Evolutionary conservation across 805 yeast genomes (phyloP), one percentile per base, ranked within the genome.

Genomic region (Kluyveromyces starmeri): DNA sequence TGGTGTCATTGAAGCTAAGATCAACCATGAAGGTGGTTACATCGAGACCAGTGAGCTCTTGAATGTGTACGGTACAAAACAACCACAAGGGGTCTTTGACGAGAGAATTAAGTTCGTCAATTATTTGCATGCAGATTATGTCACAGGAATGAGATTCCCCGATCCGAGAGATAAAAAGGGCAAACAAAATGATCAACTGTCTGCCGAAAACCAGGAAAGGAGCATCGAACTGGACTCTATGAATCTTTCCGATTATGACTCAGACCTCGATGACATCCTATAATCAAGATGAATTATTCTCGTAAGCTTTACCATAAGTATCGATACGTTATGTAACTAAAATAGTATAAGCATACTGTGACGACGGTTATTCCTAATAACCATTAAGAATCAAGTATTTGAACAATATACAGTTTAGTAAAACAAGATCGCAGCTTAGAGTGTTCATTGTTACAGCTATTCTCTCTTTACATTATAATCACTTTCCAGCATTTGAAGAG

Each of bases 141-240:
- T 89, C 39, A 83, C 84, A 62, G 85, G 95, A 7, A 85, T 92
- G 96, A 75, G 96, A 50, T 92, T 84, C 61, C 95, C 96, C 7
- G 63, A 59, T 20, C 53, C 51, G 39, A 50, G 45, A 30, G 51
- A 54, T 31, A 39, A 39, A 26, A 47, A 46, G 20, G 31, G 29
- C 12, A 46, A 41, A n/a, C 15, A 19, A 8, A 42, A 40, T 30
- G 42, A 44, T 19, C 34, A 37, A 14, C 38, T 44, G 17, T 44
- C 45, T 14, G 41, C 42, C 13, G 51, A 42, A 14, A 47, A 48
- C 10, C 41, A 41, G 7, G 35, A 43, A 20, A 48, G 46, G 34
- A 48, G 44, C 8, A 44, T 44, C 15, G 33, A 50, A 23, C 36
- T 54, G 33, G 58, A 52, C 35, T 60, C 51, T 24, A 30, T 55